Conservation (phyloP, 371 early-diverging fungal genomes). For the Rhizopus stolonifer region DNA sequence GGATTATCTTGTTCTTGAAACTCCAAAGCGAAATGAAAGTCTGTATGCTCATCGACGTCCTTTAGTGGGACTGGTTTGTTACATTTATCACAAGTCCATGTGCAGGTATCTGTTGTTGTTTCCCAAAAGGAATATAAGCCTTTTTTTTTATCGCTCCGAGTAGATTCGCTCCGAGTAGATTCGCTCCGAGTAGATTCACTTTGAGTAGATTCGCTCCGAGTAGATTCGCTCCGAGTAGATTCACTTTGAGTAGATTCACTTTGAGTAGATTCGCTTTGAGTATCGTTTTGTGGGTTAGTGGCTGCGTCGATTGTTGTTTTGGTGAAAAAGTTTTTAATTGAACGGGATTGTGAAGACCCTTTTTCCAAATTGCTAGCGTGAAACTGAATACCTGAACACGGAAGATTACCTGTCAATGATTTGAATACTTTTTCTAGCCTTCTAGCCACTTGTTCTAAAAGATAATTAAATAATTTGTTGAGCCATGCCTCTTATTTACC, state of each 20-base stretch:
- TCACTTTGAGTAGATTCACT: too few relatives aligned
- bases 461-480: too few relatives aligned
- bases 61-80: constrained; percentile 19
- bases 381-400: constrained; percentile 38
- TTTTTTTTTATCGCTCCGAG: not conserved
- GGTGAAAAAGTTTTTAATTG: constrained; percentile 35
- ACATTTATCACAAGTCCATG: constrained; percentile 40
- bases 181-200: too few relatives aligned
- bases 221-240: too few relatives aligned
- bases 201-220: too few relatives aligned
- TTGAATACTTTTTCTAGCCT: constrained; percentile 25
- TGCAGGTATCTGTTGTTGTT: not conserved
- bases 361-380: constrained; percentile 26
- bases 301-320: constrained; percentile 3
- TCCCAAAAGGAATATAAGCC: not conserved
- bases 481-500: constrained; percentile 4
- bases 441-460: not conserved
- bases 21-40: constrained; percentile 51
- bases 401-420: constrained; percentile 26
- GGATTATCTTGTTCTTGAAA: constrained; percentile 22
- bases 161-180: too few relatives aligned
- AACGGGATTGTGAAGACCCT: constrained; percentile 25
- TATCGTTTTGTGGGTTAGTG: constrained; percentile 5
- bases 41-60: constrained; percentile 44
- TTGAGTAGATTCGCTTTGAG: too few relatives aligned